Evolutionary conservation across 306 rosid genomes (phyloP).

Genomic region (Mimosa pudica): DNA sequence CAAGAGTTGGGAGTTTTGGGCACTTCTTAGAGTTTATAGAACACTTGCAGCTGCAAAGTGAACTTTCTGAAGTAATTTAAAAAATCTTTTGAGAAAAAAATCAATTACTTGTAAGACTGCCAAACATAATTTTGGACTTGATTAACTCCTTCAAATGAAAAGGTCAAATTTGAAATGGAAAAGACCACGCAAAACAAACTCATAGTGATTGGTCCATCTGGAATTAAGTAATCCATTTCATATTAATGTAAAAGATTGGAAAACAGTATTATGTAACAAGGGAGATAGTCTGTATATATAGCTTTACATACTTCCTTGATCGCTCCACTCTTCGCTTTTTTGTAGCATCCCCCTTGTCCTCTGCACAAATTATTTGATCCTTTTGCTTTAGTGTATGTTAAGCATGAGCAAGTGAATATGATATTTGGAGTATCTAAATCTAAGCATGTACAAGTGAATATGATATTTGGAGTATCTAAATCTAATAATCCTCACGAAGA

Average conservation of each 20-base stretch:
- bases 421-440: neutral
- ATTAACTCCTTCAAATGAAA: no score
- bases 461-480: neutral
- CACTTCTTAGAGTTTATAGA: no score
- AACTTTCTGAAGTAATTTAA: neutral
- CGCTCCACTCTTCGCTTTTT: slow-evolving; percentile 97
- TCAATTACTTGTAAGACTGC: no score
- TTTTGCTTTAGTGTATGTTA: slow-evolving; percentile 12
- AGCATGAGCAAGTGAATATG: neutral
- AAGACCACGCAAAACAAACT: no score
- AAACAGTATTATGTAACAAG: slow-evolving; percentile 9
- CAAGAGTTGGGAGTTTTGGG: neutral
- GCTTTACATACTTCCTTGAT: slow-evolving; percentile 73
- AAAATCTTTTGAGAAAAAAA: no score
- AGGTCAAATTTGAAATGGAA: no score
- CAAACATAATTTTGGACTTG: no score
- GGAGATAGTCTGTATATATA: slow-evolving; percentile 10
- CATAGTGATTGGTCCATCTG: neutral
- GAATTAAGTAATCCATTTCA: neutral
- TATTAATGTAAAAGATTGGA: neutral
- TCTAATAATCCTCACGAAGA: neutral
- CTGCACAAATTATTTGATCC: slow-evolving; percentile 52
- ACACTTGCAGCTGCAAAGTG: no score
- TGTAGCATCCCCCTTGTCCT: slow-evolving; percentile 76
- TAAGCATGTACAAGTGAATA: neutral